Conservation (phyloP, 2,329 filamentous ascomycete species). For the Penicillium sp. region DNA sequence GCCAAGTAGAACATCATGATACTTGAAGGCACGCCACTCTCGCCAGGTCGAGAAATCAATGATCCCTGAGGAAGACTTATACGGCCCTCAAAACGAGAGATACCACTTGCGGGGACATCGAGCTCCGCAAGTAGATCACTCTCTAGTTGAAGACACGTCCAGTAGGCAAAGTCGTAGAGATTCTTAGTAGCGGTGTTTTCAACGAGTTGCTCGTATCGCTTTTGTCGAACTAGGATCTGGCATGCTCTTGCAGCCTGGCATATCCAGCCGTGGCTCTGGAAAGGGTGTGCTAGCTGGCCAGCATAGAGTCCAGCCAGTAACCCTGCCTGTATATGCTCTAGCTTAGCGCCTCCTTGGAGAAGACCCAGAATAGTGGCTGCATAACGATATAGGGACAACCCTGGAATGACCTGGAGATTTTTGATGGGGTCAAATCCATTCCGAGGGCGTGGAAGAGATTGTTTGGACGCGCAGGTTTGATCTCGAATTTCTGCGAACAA, state of each 20-base stretch:
- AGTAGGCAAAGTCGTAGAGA: slow-evolving; percentile 73
- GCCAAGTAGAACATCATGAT: slow-evolving; percentile 59
- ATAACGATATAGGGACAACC: slow-evolving; percentile 82
- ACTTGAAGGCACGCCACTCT: slow-evolving; percentile 33
- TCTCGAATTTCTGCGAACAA: slow-evolving; percentile 16
- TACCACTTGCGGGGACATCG: no score
- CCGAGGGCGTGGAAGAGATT: no score
- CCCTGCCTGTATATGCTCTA: slow-evolving; percentile 80
- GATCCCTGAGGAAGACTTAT: slow-evolving; percentile 42
- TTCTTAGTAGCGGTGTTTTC: slow-evolving; percentile 54
- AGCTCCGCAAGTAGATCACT: slow-evolving; percentile 93
- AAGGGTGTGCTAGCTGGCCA: slow-evolving; percentile 78
- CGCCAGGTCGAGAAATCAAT: slow-evolving; percentile 30
- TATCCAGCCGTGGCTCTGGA: slow-evolving; percentile 79
- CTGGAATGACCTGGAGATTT: slow-evolving; percentile 84
- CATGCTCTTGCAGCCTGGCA: slow-evolving; percentile 58
- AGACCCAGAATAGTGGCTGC: slow-evolving; percentile 87
- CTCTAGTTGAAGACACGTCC: slow-evolving; percentile 91
- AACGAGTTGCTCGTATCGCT: slow-evolving; percentile 34
- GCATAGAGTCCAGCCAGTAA: slow-evolving; percentile 85
- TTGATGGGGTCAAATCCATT: slow-evolving; percentile 35
- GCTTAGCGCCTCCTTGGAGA: slow-evolving; percentile 71
- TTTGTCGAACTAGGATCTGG: slow-evolving; percentile 69
- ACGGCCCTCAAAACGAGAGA: slow-evolving; percentile 58
- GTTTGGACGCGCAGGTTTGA: no score